Percentiles rank a stretch among this genome's conserved stretches.
Evolutionary conservation across 805 yeast genomes (phyloP).

Genomic region (Candida piceae): DNA sequence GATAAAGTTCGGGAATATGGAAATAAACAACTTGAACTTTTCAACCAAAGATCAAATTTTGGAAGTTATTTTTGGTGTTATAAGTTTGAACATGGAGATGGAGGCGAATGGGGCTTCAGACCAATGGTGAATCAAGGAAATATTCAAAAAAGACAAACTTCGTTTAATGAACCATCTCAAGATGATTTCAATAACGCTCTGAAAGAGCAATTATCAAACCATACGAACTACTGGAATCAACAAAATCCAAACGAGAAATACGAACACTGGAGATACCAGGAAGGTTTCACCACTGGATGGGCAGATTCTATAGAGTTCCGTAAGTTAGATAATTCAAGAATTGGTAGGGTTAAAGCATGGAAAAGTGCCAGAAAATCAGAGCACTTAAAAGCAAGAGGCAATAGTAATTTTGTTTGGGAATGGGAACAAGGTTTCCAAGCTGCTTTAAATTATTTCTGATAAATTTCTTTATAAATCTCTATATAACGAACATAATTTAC

Average conservation of each 20-base stretch:
- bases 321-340: constrained; percentile 56
- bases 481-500: too few species aligned
- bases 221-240: constrained; percentile 63
- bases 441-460: constrained; percentile 46
- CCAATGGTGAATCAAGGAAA: constrained; percentile 69
- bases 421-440: constrained; percentile 82
- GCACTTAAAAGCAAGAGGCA: constrained; percentile 54
- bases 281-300: constrained; percentile 77
- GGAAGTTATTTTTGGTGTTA: constrained; percentile 91
- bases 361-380: constrained; percentile 53
- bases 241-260: constrained; percentile 53
- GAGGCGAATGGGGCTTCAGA: constrained; percentile 94
- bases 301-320: constrained; percentile 67
- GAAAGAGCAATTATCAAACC: constrained; percentile 37
- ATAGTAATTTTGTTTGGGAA: constrained; percentile 67
- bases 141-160: constrained; percentile 32
- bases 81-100: constrained; percentile 81
- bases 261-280: constrained; percentile 78
- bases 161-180: constrained; percentile 33
- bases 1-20: constrained; percentile 62
- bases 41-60: constrained; percentile 49
- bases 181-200: constrained; percentile 37
- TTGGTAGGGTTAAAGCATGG: constrained; percentile 78
- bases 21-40: constrained; percentile 41
- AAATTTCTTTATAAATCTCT: too few species aligned